Base-by-base conservation (phyloP, 257 asterid genomes). In the Solanum corneliomulleri region DNA sequence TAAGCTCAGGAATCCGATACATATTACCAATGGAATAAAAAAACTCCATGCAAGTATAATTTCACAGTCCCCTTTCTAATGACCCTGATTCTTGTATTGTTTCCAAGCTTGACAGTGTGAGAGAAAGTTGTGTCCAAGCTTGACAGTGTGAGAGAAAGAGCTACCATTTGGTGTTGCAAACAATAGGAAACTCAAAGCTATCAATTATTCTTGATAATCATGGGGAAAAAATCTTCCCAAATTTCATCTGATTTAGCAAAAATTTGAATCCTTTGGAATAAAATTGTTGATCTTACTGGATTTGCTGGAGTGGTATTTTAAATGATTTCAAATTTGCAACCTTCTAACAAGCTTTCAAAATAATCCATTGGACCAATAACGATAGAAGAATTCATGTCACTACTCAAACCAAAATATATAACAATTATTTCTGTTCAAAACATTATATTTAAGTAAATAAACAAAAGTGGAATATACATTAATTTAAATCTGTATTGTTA, bases 161-260 rank as follows among this genome's bases (percentile, higher is more conserved):
- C 1, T 49, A 13, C 16, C 5, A 15, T 49, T 49, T 15, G 8
- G 58, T 49, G 58, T 49, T 49, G 21, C 58, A 49, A 49, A 49
- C 9, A 14, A 15, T 20, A 49, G 8, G 58, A 49, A 49, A 15
- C 21, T 15, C 21, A 49, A 7, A 49, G 5, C 58, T 49, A 49
- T 8, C 0, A 56, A 56, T 56, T 56, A 56, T 56, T 56, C 66
- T 8, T 56, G 25, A 20, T 56, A 56, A 3, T 56, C 11, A 20
- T 11, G 25, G 5, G 66, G 12, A 0, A 44, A 56, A 56, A 56
- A 56, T 7, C 60, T 70, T 42, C 86, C 92, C 92, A 90, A 6
- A 88, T 90, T 20, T 86, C 6, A 86, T 90, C 91, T 68, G 87
- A 90, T 2, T 90, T 86, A 1, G 85, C 84, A 27, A 86, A 85